phyloP scores from a whole-genome alignment of 164 flowering plant genomes.

The Warburgia ugandensis region DNA sequence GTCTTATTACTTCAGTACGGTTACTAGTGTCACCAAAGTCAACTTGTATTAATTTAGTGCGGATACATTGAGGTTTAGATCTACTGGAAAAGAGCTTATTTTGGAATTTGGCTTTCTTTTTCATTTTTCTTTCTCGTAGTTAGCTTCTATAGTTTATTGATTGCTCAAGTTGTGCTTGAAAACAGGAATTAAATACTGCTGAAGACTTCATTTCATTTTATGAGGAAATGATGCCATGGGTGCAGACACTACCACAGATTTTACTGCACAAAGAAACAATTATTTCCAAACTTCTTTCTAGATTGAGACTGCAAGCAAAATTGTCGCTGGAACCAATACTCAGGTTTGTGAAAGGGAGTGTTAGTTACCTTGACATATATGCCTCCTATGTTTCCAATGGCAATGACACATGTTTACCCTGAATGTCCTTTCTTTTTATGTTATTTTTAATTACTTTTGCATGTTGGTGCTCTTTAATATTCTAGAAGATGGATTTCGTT shows the following conservation, averaged over 20 bases:
- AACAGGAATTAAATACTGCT: slow-evolving; percentile 87
- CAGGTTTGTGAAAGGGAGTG: slow-evolving; percentile 34
- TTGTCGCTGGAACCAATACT: slow-evolving; percentile 87
- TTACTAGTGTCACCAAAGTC: too few relatives aligned
- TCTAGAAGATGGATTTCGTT: too few relatives aligned
- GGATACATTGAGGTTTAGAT: too few relatives aligned
- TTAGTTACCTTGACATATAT: not conserved
- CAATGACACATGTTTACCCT: too few relatives aligned
- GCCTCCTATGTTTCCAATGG: too few relatives aligned
- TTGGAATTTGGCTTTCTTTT: not conserved
- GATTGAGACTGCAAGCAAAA: slow-evolving; percentile 61
- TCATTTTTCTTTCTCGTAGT: not conserved
- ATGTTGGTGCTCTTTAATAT: too few relatives aligned
- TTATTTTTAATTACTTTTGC: too few relatives aligned
- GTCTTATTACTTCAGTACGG: too few relatives aligned
- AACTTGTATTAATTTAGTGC: too few relatives aligned
- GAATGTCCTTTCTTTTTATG: too few relatives aligned
- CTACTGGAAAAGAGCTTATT: too few relatives aligned
- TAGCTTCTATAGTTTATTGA: not conserved
- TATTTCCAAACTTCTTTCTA: slow-evolving; percentile 53
- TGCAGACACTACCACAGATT: slow-evolving; percentile 72
- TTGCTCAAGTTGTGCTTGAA: not conserved
- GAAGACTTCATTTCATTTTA: slow-evolving; percentile 86
- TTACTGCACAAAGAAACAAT: slow-evolving; percentile 67
- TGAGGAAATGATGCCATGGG: slow-evolving; percentile 67